phyloP scores from a whole-genome alignment of 371 early-diverging fungal species.

The Thermomucor indicae-seudaticae region DNA sequence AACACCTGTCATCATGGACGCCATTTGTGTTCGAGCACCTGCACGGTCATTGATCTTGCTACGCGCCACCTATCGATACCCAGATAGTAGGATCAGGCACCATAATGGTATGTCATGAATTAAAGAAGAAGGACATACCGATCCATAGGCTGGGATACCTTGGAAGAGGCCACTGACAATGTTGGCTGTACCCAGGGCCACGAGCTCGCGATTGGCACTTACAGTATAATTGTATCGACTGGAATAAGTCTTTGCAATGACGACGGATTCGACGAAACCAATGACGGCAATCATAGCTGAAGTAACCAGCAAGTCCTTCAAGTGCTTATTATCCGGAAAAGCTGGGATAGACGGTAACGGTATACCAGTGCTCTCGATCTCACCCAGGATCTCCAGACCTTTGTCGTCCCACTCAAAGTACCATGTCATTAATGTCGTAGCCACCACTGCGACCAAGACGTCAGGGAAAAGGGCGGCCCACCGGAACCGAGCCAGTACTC shows the following conservation, averaged over 20 bases:
- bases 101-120: too few species aligned
- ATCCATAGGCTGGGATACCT: constrained; percentile 88
- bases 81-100: too few species aligned
- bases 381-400: constrained; percentile 74
- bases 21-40: constrained; percentile 86
- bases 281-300: constrained; percentile 84
- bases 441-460: constrained; percentile 76
- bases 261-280: constrained; percentile 95
- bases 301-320: constrained; percentile 55
- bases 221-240: constrained; percentile 83
- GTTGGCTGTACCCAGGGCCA: constrained; percentile 87
- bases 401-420: constrained; percentile 61
- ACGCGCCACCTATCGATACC: constrained; percentile 62
- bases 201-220: constrained; percentile 87
- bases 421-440: constrained; percentile 60
- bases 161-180: constrained; percentile 78
- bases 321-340: constrained; percentile 49
- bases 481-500: constrained; percentile 24
- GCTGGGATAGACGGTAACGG: constrained; percentile 59
- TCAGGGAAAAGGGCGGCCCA: constrained; percentile 81
- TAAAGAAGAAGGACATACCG: constrained; percentile 50
- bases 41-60: constrained; percentile 88
- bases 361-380: constrained; percentile 57
- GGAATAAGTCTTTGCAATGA: constrained; percentile 87
- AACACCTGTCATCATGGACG: constrained; percentile 74